Base-by-base conservation (phyloP, 768 basidiomycete species). In the Suillus tomentosus region DNA sequence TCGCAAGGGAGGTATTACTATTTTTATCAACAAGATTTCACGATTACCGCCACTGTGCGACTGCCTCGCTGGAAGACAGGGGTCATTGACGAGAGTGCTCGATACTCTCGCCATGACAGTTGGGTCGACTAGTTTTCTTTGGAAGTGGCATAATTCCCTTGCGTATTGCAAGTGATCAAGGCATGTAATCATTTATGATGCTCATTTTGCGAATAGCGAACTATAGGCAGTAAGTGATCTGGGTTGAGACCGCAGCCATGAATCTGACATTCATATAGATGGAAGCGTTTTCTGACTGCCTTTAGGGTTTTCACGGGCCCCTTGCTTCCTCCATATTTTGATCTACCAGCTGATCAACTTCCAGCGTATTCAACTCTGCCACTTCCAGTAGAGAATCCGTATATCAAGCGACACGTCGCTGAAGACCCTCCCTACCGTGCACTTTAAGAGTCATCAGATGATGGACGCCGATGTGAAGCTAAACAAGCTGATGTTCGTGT, bases 91-190 rank as follows among this genome's bases (percentile, higher is more conserved):
- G 56, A 59, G 67, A 24, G 58, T 66, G 19, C 11, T 73, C 2
- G 69, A 71, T 6, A 67, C 24, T 15, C 53, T 64, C 5, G 60
- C 54, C 7, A 39, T 72, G 11, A 65, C 69, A 34, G 69, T 71
- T 17, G 61, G 66, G 5, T 72, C 76, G 11, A 71, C 78, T 7
- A 76, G 74, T 66, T 50, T 79, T 19, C 69, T 85, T 10, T 73
- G 79, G 19, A 76, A 74, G 56, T 85, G 83, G 82, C 84, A 86
- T 67, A 78, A 77, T 43, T 60, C 74, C 36, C 74, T 85, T 48
- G 74, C 82, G 15, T 70, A 71, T 67, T 70, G 81, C 80, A 59
- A 66, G 72, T 72, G 47, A 17, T 53, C 6, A 39, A 50, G 15
- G 48, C 19, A 24, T 17, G 53, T 11, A 27, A 55, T 8, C 6